Percentiles rank a stretch among this genome's conserved stretches.
Conservation (phyloP, 768 basidiomycete genomes). For the Stropharia rugosoannulata region DNA sequence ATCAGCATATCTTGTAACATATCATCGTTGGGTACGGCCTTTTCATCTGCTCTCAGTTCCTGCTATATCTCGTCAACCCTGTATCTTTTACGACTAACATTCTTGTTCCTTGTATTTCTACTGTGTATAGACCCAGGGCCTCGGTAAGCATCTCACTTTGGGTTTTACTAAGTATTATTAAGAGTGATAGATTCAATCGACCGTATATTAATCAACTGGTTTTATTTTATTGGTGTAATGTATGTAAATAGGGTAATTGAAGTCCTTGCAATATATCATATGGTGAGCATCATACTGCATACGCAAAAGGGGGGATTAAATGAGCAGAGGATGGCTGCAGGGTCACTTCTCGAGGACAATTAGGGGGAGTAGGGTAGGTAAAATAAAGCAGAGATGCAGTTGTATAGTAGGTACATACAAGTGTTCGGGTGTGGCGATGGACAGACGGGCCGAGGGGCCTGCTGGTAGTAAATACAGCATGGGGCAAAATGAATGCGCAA, state of each 20-base stretch:
- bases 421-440: constrained; percentile 1
- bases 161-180: background rate
- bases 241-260: background rate
- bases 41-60: constrained; percentile 7
- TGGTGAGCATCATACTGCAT: background rate
- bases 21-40: constrained; percentile 25
- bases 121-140: background rate
- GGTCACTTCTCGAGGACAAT: background rate
- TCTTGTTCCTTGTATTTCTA: constrained; percentile 7
- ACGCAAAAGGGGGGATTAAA: background rate
- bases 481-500: background rate
- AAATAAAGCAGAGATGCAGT: background rate
- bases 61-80: constrained; percentile 13
- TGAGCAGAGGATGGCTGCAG: background rate
- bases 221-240: background rate
- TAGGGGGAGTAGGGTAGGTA: background rate
- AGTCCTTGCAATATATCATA: background rate
- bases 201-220: background rate
- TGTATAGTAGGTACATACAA: constrained; percentile 14
- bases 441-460: constrained; percentile 5
- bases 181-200: background rate
- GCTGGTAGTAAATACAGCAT: constrained; percentile 6
- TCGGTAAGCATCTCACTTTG: background rate
- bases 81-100: constrained; percentile 23
- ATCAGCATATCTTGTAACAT: constrained; percentile 14